phyloP scores from a whole-genome alignment of 169 alveolate species.

The Plasmodium sp. region DNA sequence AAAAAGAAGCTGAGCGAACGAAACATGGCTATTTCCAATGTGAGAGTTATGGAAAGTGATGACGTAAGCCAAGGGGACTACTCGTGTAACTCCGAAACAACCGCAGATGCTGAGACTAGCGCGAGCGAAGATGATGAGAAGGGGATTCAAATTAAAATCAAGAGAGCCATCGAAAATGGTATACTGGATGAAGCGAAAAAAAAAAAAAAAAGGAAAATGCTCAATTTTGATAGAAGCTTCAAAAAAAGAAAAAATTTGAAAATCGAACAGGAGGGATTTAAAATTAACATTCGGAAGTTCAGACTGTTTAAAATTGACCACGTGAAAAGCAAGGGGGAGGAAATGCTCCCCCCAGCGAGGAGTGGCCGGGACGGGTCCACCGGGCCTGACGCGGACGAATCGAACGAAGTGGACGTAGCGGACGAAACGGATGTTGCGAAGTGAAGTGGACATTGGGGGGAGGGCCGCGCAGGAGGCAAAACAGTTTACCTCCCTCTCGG shows the following conservation, averaged over 20 bases:
- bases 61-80: slow-evolving; percentile 1
- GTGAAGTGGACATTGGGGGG: not conserved
- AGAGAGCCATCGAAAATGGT: slow-evolving; percentile 46
- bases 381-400: not conserved
- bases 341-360: not conserved
- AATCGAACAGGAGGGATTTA: slow-evolving; percentile 7
- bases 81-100: slow-evolving; percentile 27
- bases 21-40: not conserved
- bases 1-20: not conserved
- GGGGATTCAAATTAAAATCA: slow-evolving; percentile 44
- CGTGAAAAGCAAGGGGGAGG: not conserved
- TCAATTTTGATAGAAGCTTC: slow-evolving; percentile 17
- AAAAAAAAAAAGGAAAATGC: slow-evolving; percentile 34
- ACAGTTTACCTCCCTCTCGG: not conserved
- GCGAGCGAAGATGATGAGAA: slow-evolving; percentile 12
- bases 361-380: not conserved
- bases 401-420: no score
- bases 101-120: slow-evolving; percentile 13
- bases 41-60: not conserved
- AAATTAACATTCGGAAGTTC: slow-evolving; percentile 9
- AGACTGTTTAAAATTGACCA: slow-evolving; percentile 2
- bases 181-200: slow-evolving; percentile 49
- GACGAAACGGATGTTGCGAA: not conserved
- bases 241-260: slow-evolving; percentile 34
- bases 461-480: not conserved